phyloP scores from a whole-genome alignment of 345 rosid genomes.

The Pistacia integerrima region DNA sequence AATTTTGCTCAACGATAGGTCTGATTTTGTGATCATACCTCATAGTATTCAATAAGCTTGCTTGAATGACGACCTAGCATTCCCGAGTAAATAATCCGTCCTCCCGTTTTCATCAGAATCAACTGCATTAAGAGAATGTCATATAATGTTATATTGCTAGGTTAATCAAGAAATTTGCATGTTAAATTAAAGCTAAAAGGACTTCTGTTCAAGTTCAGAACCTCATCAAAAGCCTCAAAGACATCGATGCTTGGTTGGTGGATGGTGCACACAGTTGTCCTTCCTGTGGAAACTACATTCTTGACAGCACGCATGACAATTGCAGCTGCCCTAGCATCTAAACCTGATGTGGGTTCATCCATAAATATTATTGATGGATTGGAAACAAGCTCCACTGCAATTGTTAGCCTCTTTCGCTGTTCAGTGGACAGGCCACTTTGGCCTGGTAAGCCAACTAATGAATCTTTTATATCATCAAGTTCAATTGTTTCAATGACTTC shows the following conservation, averaged over 20 bases:
- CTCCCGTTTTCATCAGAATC: slow-evolving; percentile 20
- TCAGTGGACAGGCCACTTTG: slow-evolving; percentile 18
- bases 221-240: slow-evolving; percentile 18
- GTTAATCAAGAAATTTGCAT: no score
- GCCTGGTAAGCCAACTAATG: slow-evolving; percentile 19
- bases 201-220: background rate
- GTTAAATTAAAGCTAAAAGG: background rate
- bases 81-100: slow-evolving; percentile 14
- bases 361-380: slow-evolving; percentile 20
- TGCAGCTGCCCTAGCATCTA: slow-evolving; percentile 20
- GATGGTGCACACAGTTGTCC: slow-evolving; percentile 17
- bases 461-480: slow-evolving; percentile 19
- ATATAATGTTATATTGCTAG: background rate
- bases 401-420: slow-evolving; percentile 20
- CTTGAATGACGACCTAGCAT: slow-evolving; percentile 17
- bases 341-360: slow-evolving; percentile 24
- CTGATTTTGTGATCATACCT: slow-evolving; percentile 3
- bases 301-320: slow-evolving; percentile 20
- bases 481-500: slow-evolving; percentile 20
- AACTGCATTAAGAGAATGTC: slow-evolving; percentile 12
- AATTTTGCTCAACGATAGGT: background rate
- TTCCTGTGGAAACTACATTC: slow-evolving; percentile 17
- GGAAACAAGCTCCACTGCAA: slow-evolving; percentile 23
- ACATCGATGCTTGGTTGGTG: slow-evolving; percentile 21
- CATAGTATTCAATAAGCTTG: slow-evolving; percentile 18